A percentile compares a stretch with the other conserved stretches of the same genome.
Evolutionary conservation across 2,329 filamentous ascomycete genomes (phyloP).

Genomic region (Stemphylium vesicarium): DNA sequence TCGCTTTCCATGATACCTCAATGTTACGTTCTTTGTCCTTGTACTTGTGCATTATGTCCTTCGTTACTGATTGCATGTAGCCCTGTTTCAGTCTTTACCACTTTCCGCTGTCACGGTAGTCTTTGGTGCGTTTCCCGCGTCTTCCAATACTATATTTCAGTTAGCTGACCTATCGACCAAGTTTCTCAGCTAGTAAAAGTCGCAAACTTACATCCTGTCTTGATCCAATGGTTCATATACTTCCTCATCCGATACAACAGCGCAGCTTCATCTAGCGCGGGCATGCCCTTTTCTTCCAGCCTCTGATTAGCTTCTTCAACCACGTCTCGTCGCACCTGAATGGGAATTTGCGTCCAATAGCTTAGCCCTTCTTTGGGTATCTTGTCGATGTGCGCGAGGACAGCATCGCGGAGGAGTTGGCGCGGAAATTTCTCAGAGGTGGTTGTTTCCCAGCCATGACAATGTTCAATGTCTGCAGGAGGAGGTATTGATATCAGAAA

Average conservation of each 20-base stretch:
- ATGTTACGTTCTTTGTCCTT: no score
- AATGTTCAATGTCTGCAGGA: not conserved
- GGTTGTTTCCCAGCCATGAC: not conserved
- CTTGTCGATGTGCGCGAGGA: not conserved
- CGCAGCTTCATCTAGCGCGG: constrained; percentile 4
- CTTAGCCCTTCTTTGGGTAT: not conserved
- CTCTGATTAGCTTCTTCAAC: constrained; percentile 3
- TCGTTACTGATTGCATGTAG: no score
- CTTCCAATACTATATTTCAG: no score
- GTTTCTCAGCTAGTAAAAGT: not conserved
- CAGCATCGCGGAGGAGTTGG: constrained; percentile 3
- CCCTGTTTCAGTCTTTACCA: no score
- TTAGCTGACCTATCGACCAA: not conserved
- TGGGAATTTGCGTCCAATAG: constrained; percentile 11
- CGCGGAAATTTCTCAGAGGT: not conserved
- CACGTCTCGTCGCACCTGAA: not conserved
- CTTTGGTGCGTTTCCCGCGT: no score
- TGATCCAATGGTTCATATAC: constrained; percentile 11
- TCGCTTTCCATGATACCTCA: not conserved
- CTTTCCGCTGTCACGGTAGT: no score
- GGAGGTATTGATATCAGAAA: not conserved
- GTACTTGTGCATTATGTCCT: no score
- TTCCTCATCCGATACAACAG: constrained; percentile 7
- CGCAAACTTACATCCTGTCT: not conserved
- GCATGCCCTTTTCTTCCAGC: constrained; percentile 3